Evolutionary conservation across 1,284 basidiomycete species (phyloP).

Genomic region (Austroboletus olivaceoglutinosus): DNA sequence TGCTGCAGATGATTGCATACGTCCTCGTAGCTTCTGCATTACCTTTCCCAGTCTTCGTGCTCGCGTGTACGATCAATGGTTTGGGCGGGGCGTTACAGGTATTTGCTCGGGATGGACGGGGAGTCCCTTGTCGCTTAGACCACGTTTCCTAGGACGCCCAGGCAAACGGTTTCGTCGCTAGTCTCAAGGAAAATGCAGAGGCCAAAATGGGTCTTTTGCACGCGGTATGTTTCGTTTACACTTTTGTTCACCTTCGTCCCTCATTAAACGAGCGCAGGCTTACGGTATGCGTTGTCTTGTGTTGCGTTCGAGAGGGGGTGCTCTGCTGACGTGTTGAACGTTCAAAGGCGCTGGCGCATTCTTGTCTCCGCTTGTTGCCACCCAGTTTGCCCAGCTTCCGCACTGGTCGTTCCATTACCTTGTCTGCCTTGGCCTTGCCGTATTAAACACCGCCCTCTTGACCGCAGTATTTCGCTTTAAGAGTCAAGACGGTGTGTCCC

Average conservation of each 20-base stretch:
- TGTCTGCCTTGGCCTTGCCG: constrained; percentile 53
- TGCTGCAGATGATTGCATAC: constrained; percentile 45
- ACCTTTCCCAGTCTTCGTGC: constrained; percentile 62
- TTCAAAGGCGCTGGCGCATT: constrained; percentile 58
- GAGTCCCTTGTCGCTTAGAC: neutral
- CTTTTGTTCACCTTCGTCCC: neutral
- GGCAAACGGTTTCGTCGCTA: constrained; percentile 33
- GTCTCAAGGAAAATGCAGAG: constrained; percentile 29
- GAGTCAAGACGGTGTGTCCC: constrained; percentile 51
- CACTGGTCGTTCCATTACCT: constrained; percentile 68
- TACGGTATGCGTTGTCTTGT: constrained; percentile 23
- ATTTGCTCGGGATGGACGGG: neutral
- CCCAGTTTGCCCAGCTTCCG: constrained; percentile 52
- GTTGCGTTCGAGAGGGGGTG: neutral
- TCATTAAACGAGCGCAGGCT: constrained; percentile 24
- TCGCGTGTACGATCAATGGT: constrained; percentile 59
- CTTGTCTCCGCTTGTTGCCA: constrained; percentile 58
- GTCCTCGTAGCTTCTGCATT: constrained; percentile 52
- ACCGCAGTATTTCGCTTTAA: constrained; percentile 52
- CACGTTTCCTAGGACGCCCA: constrained; percentile 26
- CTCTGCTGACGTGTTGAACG: constrained; percentile 1
- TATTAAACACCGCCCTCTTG: constrained; percentile 44
- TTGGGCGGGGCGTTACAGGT: constrained; percentile 52
- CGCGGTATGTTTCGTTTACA: constrained; percentile 13
- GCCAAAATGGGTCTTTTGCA: constrained; percentile 33